A percentile compares a stretch with the other conserved stretches of the same genome.
These are phyloP conservation scores for Aspergillus conjunctus DNA, from an alignment of 495 filamentous ascomycete species.

Conservation along the genomic window DNA sequence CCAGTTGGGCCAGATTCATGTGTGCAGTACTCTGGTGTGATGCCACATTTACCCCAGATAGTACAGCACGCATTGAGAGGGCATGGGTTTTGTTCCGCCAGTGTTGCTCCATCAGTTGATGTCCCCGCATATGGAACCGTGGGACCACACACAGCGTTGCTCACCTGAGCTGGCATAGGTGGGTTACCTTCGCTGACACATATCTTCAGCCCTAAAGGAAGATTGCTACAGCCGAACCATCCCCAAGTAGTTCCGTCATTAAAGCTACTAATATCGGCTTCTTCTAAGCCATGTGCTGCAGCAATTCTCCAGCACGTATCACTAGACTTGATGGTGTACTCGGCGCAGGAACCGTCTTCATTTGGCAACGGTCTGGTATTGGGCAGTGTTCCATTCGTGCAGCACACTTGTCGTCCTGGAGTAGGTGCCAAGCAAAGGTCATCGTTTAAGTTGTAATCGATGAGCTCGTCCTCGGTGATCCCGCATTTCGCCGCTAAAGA, in stretches of 20 bases:
- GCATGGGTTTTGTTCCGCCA: conserved; percentile 15
- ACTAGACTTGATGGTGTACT: conserved; percentile 32
- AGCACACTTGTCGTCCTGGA: conserved; percentile 49
- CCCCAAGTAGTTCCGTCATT: conserved; percentile 32
- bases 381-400: conserved; percentile 40
- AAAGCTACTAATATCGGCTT: conserved; percentile 31
- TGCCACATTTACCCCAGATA: conserved; percentile 10
- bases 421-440: conserved; percentile 40
- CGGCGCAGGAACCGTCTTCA: conserved; percentile 44
- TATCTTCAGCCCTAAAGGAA: conserved; percentile 10
- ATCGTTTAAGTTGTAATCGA: conserved; percentile 38
- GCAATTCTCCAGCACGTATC: conserved; percentile 37
- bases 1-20: conserved; percentile 11
- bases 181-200: conserved; percentile 14
- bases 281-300: conserved; percentile 32
- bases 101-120: conserved; percentile 1
- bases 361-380: conserved; percentile 42
- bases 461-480: conserved; percentile 40
- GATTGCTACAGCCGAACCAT: conserved; percentile 23
- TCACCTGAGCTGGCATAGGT: conserved; percentile 5
- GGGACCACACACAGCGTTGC: conserved; percentile 15
- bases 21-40: conserved; percentile 16
- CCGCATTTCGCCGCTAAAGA: conserved; percentile 43
- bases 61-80: conserved; percentile 18
- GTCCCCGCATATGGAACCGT: conserved; percentile 5